phyloP scores from a whole-genome alignment of 768 basidiomycete genomes.

The Mrakia gelida region DNA sequence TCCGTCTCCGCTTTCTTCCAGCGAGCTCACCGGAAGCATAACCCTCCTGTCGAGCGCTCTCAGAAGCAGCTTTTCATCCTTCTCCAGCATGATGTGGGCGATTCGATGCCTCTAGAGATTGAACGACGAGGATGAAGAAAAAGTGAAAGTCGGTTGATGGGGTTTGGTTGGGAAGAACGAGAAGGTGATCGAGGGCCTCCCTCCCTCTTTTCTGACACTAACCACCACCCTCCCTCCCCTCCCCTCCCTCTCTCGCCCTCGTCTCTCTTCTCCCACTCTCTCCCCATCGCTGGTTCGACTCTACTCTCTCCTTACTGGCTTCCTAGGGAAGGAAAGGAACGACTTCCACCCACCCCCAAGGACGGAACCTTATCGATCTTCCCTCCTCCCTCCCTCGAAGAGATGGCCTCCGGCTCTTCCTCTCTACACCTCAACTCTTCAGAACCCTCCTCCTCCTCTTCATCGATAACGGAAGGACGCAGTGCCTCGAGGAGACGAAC shows the following conservation, averaged over 20 bases:
- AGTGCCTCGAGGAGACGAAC: background rate
- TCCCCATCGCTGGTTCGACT: background rate
- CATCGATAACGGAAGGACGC: too few relatives aligned
- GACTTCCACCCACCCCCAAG: background rate
- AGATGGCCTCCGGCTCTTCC: background rate
- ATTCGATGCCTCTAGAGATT: background rate
- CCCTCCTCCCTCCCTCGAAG: background rate
- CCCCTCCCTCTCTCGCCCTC: background rate
- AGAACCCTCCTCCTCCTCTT: background rate
- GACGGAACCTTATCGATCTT: background rate
- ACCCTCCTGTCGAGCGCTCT: slow-evolving; percentile 21
- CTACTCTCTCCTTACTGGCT: background rate
- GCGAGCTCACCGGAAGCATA: background rate
- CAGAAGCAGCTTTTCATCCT: slow-evolving; percentile 15
- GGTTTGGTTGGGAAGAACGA: background rate
- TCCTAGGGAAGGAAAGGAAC: background rate
- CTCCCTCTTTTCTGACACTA: background rate
- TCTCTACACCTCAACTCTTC: background rate
- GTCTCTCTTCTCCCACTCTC: background rate
- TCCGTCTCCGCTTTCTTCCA: background rate
- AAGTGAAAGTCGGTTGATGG: background rate
- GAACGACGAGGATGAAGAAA: background rate
- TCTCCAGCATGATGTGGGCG: background rate
- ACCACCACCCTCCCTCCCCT: background rate
- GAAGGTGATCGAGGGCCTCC: background rate